phyloP scores from a whole-genome alignment of 2,329 filamentous ascomycete species.

The Penicillium sp. region DNA sequence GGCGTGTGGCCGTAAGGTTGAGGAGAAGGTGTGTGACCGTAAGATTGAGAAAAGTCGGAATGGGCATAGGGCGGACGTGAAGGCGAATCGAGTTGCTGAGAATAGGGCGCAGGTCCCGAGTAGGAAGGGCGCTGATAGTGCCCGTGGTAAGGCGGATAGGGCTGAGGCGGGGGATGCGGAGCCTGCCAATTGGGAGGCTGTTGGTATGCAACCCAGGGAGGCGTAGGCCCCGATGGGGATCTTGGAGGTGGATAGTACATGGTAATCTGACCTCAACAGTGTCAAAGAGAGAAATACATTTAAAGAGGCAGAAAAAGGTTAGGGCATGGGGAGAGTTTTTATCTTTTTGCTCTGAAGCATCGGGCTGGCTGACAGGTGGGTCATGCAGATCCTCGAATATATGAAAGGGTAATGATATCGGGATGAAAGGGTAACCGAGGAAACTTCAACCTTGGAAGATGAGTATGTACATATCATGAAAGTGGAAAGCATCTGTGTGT shows the following conservation, averaged over 20 bases:
- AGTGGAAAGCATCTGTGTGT: no score
- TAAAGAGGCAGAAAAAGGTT: neutral
- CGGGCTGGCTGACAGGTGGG: conserved; percentile 18
- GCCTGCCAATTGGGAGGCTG: conserved; percentile 13
- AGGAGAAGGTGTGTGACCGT: conserved; percentile 10
- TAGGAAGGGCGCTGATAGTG: conserved; percentile 12
- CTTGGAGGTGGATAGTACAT: conserved; percentile 20
- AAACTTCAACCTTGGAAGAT: no score
- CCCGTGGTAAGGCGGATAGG: conserved; percentile 15
- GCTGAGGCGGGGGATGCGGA: conserved; percentile 20
- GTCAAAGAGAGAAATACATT: no score
- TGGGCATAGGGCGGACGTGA: conserved; percentile 1
- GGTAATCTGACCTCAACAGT: neutral
- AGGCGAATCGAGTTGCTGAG: neutral
- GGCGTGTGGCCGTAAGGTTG: conserved; percentile 2
- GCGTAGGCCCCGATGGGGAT: conserved; percentile 14
- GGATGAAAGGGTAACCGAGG: neutral
- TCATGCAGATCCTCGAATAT: conserved; percentile 5
- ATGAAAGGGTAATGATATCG: neutral
- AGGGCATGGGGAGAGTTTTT: neutral
- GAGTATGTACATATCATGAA: no score
- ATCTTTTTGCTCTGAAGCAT: neutral
- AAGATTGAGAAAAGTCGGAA: conserved; percentile 1
- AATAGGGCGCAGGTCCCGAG: conserved; percentile 2
- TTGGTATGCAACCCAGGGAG: conserved; percentile 15